A percentile compares a stretch with the other conserved stretches of the same genome.
Evolutionary conservation across 2,329 filamentous ascomycete species (phyloP).

Genomic region (Teratosphaeria nubilosa): DNA sequence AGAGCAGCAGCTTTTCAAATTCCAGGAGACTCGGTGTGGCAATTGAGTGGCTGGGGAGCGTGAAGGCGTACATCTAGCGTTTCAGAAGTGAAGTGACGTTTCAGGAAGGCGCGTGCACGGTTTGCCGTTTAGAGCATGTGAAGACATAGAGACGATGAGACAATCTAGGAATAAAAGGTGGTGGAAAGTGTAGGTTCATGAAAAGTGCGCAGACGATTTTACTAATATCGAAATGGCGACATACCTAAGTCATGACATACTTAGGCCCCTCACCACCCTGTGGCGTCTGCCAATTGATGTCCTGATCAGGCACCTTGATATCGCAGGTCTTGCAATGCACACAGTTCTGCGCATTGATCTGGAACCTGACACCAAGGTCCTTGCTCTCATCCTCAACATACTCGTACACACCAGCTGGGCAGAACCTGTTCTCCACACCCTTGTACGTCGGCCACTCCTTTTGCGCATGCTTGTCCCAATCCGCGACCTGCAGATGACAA

Average conservation of each 20-base stretch:
- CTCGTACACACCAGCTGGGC: conserved; percentile 93
- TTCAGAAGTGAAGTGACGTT: neutral
- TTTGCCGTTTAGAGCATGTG: neutral
- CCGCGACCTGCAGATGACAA: conserved; percentile 85
- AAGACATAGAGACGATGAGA: neutral
- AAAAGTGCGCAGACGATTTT: neutral
- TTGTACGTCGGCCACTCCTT: conserved; percentile 79
- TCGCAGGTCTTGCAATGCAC: conserved; percentile 99
- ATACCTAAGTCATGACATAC: conserved; percentile 46
- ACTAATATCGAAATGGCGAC: neutral
- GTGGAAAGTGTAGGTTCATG: neutral
- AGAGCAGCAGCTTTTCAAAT: neutral
- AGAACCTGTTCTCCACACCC: conserved; percentile 92
- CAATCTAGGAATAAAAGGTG: neutral
- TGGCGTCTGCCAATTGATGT: conserved; percentile 90
- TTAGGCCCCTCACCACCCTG: conserved; percentile 70
- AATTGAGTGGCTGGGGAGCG: neutral
- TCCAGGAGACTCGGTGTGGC: neutral
- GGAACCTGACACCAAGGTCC: conserved; percentile 81
- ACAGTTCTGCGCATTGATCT: conserved; percentile 96
- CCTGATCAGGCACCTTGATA: conserved; percentile 93
- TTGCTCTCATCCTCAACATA: conserved; percentile 90
- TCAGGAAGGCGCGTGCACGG: neutral
- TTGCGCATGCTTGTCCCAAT: conserved; percentile 84
- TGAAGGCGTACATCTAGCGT: neutral